phyloP scores from a whole-genome alignment of 2,329 filamentous ascomycete genomes.

The Penicillium sp. region DNA sequence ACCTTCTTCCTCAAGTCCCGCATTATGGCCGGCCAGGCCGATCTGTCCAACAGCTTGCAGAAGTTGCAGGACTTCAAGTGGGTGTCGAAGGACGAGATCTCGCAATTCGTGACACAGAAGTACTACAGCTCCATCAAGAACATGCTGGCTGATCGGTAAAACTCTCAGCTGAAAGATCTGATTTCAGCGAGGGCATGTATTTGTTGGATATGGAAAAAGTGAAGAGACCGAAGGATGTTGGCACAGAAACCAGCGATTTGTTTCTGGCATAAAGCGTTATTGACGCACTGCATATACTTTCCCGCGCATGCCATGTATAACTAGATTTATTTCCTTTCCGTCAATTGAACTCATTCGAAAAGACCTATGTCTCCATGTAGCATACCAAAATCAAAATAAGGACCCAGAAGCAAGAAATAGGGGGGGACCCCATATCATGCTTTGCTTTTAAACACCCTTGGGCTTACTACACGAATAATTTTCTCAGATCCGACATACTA shows the following conservation, averaged over 20 bases:
- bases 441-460: conserved; percentile 61
- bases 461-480: conserved; percentile 59
- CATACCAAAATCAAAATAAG: conserved; percentile 51
- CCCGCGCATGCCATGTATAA: conserved; percentile 40
- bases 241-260: conserved; percentile 10
- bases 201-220: conserved; percentile 7
- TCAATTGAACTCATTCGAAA: conserved; percentile 19
- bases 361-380: neutral
- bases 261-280: conserved; percentile 19
- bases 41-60: conserved; percentile 70
- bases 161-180: neutral
- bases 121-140: conserved; percentile 78
- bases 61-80: conserved; percentile 85
- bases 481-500: neutral
- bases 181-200: neutral
- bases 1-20: conserved; percentile 94
- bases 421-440: conserved; percentile 38
- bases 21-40: conserved; percentile 95
- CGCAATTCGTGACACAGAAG: conserved; percentile 61
- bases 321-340: conserved; percentile 31
- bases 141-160: conserved; percentile 77
- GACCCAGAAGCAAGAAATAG: conserved; percentile 51
- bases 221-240: conserved; percentile 9
- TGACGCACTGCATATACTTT: conserved; percentile 37
- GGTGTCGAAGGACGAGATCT: conserved; percentile 86